Base-by-base conservation (phyloP, 2,329 filamentous ascomycete species). In the Cryphonectria radicalis region DNA sequence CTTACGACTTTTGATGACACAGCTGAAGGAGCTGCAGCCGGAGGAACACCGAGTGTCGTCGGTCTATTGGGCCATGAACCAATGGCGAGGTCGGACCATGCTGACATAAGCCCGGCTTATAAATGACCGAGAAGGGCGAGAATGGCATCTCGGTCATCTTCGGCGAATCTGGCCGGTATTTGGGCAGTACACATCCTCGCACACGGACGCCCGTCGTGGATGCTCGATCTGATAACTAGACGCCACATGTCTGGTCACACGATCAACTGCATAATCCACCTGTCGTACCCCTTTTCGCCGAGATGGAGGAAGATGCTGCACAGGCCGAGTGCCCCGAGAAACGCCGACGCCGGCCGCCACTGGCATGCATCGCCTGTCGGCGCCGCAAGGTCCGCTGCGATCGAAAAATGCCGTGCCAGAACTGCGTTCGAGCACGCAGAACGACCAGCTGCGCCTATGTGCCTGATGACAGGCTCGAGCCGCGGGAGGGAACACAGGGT, bases 371-470 rank as follows among this genome's bases (percentile, higher is more conserved):
- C 10, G 77, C 82, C 5, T 85, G 84, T 70, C 77, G 83, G 13
- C 78, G 77, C n/a, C 81, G 83, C 65, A 85, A 85, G 73, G 80
- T 84, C 28, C 78, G 80, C 19, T 85, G 84, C 69, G 80, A 85
- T 69, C 78, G 82, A 42, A 78, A 81, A 43, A 74, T 74, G 6
- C 84, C 84, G 0, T 85, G 84, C 72, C 79, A 77, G 72, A 84
- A 84, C 69, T 85, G 83, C 66, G 70, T 81, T 4, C 79, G 80
- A 10, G 81, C 82, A n/a, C 80, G 77, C 68, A 80, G 72, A 5
- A 76, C 75, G 1, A 63, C 67, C 22, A 74, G 75, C 4, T 84
- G 82, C 66, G 70, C 78, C 10, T 83, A 82, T 66, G 77, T 72
- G n/a, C 64, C 79, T 4, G 76, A 77, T 28, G 70, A 70, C 42